Conservation (phyloP, 2,329 filamentous ascomycete genomes). For the Fusarium buxicola region DNA sequence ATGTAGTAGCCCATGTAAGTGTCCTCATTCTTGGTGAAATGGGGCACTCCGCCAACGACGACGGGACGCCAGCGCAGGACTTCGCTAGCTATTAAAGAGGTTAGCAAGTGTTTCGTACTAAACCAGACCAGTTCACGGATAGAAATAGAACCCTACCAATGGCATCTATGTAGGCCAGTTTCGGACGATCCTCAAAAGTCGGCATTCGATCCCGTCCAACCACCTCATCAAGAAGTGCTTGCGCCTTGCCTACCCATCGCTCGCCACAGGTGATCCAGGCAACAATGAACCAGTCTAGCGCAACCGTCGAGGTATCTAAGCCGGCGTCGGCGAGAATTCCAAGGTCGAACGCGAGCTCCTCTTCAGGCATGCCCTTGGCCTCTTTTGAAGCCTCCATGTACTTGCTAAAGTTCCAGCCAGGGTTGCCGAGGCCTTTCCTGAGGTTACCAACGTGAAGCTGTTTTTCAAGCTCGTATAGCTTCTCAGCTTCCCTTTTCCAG, state of each 20-base stretch:
- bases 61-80: slow-evolving; percentile 59
- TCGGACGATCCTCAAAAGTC: slow-evolving; percentile 51
- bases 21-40: slow-evolving; percentile 51
- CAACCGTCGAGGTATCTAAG: slow-evolving; percentile 46
- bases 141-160: slow-evolving; percentile 46
- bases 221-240: slow-evolving; percentile 54
- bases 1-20: slow-evolving; percentile 55
- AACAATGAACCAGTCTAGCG: slow-evolving; percentile 50
- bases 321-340: slow-evolving; percentile 48
- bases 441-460: slow-evolving; percentile 46
- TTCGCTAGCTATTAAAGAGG: slow-evolving; percentile 45
- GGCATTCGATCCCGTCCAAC: slow-evolving; percentile 56
- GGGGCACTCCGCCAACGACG: slow-evolving; percentile 52
- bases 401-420: slow-evolving; percentile 50
- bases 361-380: slow-evolving; percentile 38
- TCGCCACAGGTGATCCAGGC: slow-evolving; percentile 44
- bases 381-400: slow-evolving; percentile 38
- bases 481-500: slow-evolving; percentile 50
- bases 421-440: slow-evolving; percentile 30
- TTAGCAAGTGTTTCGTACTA: too few species aligned
- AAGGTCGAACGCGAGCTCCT: slow-evolving; percentile 50
- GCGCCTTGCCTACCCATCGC: slow-evolving; percentile 51
- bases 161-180: slow-evolving; percentile 57
- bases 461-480: slow-evolving; percentile 51
- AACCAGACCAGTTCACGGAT: too few species aligned